Evolutionary conservation across 2,329 filamentous ascomycete species (phyloP), one percentile per base, ranked within the genome.

Genomic region (Calonectria hongkongensis): DNA sequence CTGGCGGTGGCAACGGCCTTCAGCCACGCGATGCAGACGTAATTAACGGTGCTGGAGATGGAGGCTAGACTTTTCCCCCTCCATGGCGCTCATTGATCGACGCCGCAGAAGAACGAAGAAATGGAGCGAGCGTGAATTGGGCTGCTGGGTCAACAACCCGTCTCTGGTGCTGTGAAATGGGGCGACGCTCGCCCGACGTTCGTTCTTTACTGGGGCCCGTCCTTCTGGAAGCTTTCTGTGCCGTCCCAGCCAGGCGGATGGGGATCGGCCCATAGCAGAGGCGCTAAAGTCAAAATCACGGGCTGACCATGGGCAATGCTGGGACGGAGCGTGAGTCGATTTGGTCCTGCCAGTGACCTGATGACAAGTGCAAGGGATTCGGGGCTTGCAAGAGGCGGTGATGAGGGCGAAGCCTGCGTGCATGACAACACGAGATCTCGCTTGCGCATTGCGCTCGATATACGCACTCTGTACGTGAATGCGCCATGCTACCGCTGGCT

Each of bases 191-290:
- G 54, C 54, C 54, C 54, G 54, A 41, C 21, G 21, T 25, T 58
- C 15, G 54, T 39, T 41, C 28, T 56, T n/a, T 33, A 30, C 30
- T 58, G 33, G 51, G 51, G 10, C 54, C 33, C 54, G 25, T 18
- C 54, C 54, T 60, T 60, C 54, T 60, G 54, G 54, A 60, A 60
- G 54, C 54, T 60, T 60, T 60, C 54, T 60, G 54, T 60, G 54
- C 54, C 54, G 54, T 60, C 54, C 54, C 54, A 60, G 54, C 54
- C 36, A 41, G 54, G 54, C 54, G 54, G 54, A 60, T 60, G 54
- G 54, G 54, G 54, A 60, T 60, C 54, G 54, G 54, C 54, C 54
- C 54, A 60, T 60, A 60, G 54, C 16, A 8, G 54, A 21, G 54
- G 51, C 33, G 33, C 33, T 4, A 60, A 60, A 60, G 54, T 60